Conservation (phyloP, 805 yeast genomes). For the Wickerhamiella alocasiicola region DNA sequence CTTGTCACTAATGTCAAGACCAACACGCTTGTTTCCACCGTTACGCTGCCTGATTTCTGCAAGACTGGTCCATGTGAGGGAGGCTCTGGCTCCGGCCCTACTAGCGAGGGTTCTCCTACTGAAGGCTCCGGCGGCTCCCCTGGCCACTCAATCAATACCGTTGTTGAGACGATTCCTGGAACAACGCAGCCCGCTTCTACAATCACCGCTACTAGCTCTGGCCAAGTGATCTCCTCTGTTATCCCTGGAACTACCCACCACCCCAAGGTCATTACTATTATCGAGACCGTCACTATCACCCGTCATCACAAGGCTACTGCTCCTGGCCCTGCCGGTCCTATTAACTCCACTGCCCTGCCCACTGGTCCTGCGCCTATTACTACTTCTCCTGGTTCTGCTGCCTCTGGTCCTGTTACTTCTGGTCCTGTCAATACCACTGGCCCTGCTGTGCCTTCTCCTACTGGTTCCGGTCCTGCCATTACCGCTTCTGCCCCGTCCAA, state of each 20-base stretch:
- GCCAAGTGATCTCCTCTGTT: slow-evolving; percentile 1
- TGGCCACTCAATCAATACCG: not conserved
- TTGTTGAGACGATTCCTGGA: not conserved
- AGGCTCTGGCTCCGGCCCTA: not conserved
- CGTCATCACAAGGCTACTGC: not conserved
- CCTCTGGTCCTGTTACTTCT: not conserved
- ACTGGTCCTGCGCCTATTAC: not conserved
- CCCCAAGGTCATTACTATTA: slow-evolving; percentile 6
- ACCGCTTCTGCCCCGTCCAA: not conserved
- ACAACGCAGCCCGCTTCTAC: slow-evolving; percentile 7
- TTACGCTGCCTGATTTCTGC: not conserved
- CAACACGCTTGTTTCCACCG: slow-evolving; percentile 7
- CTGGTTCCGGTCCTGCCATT: slow-evolving; percentile 1
- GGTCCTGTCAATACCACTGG: not conserved
- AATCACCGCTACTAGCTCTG: not conserved
- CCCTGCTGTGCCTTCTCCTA: not conserved
- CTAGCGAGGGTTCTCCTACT: not conserved
- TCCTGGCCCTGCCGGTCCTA: too few relatives aligned
- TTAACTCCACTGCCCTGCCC: not conserved
- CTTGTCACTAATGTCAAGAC: not conserved
- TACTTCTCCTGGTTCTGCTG: slow-evolving; percentile 1
- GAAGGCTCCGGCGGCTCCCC: not conserved
- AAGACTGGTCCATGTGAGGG: not conserved
- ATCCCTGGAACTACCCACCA: slow-evolving; percentile 8
- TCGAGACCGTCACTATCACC: slow-evolving; percentile 5